Evolutionary conservation across 768 basidiomycete genomes (phyloP).

Genomic region (Trametopsis cervina): DNA sequence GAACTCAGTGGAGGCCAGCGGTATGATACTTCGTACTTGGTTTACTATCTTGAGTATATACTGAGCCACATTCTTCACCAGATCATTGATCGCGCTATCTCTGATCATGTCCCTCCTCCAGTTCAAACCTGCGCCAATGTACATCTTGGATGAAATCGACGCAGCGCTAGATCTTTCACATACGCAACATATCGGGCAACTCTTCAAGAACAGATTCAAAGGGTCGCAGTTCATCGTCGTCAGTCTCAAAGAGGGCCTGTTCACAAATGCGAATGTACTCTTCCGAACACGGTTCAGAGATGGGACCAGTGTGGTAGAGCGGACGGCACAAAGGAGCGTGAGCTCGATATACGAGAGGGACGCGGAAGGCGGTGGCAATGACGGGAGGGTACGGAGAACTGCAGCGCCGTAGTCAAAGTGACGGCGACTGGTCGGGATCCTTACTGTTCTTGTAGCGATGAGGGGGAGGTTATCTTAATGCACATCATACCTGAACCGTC

Average conservation of each 20-base stretch:
- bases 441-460: no score
- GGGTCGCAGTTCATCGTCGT: slow-evolving; percentile 99
- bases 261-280: slow-evolving; percentile 95
- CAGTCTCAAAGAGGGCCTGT: slow-evolving; percentile 91
- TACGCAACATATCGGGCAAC: slow-evolving; percentile 94
- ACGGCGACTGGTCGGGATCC: no score
- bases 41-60: background rate
- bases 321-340: slow-evolving; percentile 60
- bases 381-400: background rate
- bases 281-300: slow-evolving; percentile 92
- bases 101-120: slow-evolving; percentile 99
- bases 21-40: slow-evolving; percentile 43
- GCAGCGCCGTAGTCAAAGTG: background rate
- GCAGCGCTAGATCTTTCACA: slow-evolving; percentile 94
- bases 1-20: slow-evolving; percentile 97
- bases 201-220: slow-evolving; percentile 97
- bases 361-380: background rate
- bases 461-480: no score
- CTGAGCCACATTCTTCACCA: slow-evolving; percentile 23
- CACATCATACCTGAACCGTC: no score
- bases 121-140: slow-evolving; percentile 99
- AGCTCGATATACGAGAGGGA: slow-evolving; percentile 39
- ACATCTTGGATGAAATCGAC: slow-evolving; percentile 98
- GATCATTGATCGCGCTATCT: slow-evolving; percentile 94
- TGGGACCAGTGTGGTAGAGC: slow-evolving; percentile 86